Evolutionary conservation across 352 stramenopile species (phyloP), one percentile per base, ranked within the genome.

Genomic region (Phytophthora capsici): DNA sequence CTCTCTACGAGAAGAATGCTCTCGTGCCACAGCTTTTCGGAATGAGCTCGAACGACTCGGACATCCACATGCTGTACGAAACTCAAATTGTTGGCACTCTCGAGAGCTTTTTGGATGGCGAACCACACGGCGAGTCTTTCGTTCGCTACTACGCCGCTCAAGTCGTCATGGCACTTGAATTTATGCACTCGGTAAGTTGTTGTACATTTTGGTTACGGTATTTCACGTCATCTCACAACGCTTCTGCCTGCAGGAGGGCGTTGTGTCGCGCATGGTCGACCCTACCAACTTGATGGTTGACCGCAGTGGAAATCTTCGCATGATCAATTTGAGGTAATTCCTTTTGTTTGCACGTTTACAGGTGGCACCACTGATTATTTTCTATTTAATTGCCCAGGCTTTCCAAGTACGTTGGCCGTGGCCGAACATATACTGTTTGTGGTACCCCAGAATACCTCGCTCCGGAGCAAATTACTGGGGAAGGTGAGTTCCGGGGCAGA

Each of bases 91-190:
- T 96, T 16, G 86, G 86, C 6, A 86, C 80, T n/a, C 69, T 96
- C 10, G 86, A 94, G 44, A 90, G 75, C 17, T 93, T 95, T 45
- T 73, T 92, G 45, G 65, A 86, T 20, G 78, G 81, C 26, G 81
- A 93, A 49, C 56, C 78, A 0, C 82, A 92, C 34, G 82, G 80
- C 30, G 88, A 96, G 53, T 88, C 83, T 14, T 92, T 92, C 30
- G 84, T 94, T 16, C 84, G 83, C 9, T 96, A 92, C 60, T 96
- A 96, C 57, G 85, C 84, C n/a, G 84, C 88, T 6, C 86, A 96
- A 69, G 78, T 94, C 9, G 80, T 96, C 30, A 71, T 94, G 61
- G 77, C 83, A 7, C 74, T 96, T 12, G 84, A 96, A 61, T 91
- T 93, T 48, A 65, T 96, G 46, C 88, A 96, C 57, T 79, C 73